Base-by-base conservation (phyloP, 306 rosid genomes). In the Lithocarpus polystachyus region DNA sequence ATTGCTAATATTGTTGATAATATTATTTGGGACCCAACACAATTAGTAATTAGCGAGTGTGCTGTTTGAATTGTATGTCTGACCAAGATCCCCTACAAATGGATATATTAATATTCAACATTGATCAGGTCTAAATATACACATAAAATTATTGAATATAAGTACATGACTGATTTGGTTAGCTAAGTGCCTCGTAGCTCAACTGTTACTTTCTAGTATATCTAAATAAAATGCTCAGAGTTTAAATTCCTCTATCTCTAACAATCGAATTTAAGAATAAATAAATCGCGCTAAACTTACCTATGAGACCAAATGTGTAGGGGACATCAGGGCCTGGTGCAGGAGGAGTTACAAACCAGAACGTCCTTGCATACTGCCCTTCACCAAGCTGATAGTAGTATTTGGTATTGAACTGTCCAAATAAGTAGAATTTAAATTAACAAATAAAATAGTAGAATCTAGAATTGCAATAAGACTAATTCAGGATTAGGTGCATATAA, bases 311-410 rank as follows among this genome's bases (percentile, higher is more conserved):
- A 55, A 88, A 88, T 35, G 89, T 83, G 61, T 82, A 85, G 14
- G 91, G 89, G 5, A 68, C 91, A 20, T 88, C 91, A 29, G 86
- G 87, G 37, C 91, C 91, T 51, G 79, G 82, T 82, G 76, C 78
- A 13, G 91, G 87, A 69, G 89, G 89, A 75, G 86, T 85, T 20
- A 59, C 28, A 72, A 88, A 88, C 89, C 87, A 88, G 71, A 88
- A 85, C 17, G n/a, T 74, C 51, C 91, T 59, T 33, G 81, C 82
- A 76, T 84, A 60, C 20, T 81, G 76, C 17, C 81, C 89, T 20
- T 80, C 40, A 71, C 91, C 89, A 59, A 85, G 77, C 29, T 24
- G 71, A 76, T 88, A 88, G 82, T 85, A 80, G 62, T 85, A 88
- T 64, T 85, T 88, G 76, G 89, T 83, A 69, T 85, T 68, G 74